Base-by-base conservation (phyloP, 208 protist species). In the Trypanosoma brucei region DNA sequence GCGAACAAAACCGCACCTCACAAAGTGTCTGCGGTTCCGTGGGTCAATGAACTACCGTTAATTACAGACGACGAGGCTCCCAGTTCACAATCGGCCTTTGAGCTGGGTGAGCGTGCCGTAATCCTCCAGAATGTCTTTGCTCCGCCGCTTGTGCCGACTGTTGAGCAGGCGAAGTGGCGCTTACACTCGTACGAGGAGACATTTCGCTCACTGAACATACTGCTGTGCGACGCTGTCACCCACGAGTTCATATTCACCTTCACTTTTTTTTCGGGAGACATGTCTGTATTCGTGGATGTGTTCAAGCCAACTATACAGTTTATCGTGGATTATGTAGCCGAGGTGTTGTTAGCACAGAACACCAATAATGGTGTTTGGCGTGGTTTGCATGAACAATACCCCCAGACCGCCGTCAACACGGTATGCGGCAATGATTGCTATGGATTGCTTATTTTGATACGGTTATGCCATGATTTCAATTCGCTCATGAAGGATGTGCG, bases 201-300 rank as follows among this genome's bases (percentile, higher is more conserved):
- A 45, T 79, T 94, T 57, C 80, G 88, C 14, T 94, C 88, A 0
- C 55, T 86, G 51, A 72, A 88, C 55, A 68, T 63, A 35, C 71
- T 94, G 4, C 45, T 91, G 8, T 85, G 82, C 50, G 88, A 94
- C 68, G 78, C 85, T 35, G 84, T 94, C 40, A 88, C 83, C 9
- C 88, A 92, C 68, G 88, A 94, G 75, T 94, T 89, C 65, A 75
- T 94, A 63, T 94, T 94, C 70, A 88, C 83, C 1, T 91, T 91
- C 58, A 68, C 77, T 45, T 91, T 94, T 60, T 94, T 94, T 51
- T 74, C 76, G 4, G 88, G 88, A 35, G 84, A 91, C 65, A 86
- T 80, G 72, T 79, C 83, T 55, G 78, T 94, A 30, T 88, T 86
- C 69, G 75, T 81, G 0, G 81, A 88, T 53, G 84, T 90, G 2